phyloP scores from a whole-genome alignment of 2,329 filamentous ascomycete genomes.

The Fusarium sp. region DNA sequence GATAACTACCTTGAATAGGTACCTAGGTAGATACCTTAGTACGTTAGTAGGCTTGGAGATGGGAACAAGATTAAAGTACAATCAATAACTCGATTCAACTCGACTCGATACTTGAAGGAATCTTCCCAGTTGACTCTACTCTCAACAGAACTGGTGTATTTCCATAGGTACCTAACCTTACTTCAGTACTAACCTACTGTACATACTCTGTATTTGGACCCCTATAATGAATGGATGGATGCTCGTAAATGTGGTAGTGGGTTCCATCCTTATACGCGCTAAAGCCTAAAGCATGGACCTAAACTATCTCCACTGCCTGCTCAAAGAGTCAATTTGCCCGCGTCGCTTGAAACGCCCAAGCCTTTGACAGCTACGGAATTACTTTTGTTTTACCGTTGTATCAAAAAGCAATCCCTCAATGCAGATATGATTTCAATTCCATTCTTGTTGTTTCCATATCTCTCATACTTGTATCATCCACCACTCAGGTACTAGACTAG shows the following conservation, averaged over 20 bases:
- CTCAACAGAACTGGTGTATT: neutral
- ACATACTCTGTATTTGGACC: constrained; percentile 24
- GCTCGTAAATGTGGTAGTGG: constrained; percentile 25
- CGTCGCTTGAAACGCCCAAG: constrained; percentile 36
- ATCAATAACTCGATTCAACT: neutral
- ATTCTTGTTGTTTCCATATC: neutral
- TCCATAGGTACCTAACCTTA: no score
- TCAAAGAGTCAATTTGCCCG: constrained; percentile 31
- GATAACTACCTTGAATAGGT: neutral
- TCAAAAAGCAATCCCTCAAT: neutral
- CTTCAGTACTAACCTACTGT: neutral
- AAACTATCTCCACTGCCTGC: constrained; percentile 10
- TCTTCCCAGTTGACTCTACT: neutral
- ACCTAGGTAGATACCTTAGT: neutral
- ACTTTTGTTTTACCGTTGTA: constrained; percentile 2
- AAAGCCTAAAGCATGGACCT: constrained; percentile 7
- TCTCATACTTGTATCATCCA: neutral
- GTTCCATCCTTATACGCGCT: constrained; percentile 28
- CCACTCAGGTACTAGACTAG: no score
- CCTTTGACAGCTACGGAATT: neutral
- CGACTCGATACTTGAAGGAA: neutral
- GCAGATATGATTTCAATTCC: neutral
- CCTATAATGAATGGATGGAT: constrained; percentile 22
- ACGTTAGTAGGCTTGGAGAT: neutral
- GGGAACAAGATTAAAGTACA: neutral